phyloP scores from a whole-genome alignment of 1,284 basidiomycete species.

The Lentinula novae-zelandiae region DNA sequence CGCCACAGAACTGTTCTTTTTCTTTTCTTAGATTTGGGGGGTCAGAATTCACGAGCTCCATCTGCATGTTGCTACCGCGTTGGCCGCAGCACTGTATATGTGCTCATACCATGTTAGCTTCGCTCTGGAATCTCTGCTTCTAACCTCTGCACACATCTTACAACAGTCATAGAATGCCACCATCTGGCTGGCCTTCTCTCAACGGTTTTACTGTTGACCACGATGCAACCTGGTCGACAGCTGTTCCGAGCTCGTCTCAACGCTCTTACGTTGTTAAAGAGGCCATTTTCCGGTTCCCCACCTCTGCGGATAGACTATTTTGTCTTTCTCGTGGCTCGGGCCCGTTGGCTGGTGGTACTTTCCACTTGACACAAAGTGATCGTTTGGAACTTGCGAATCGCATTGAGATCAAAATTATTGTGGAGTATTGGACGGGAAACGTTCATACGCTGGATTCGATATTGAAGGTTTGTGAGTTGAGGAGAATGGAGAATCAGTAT shows the following conservation, averaged over 20 bases:
- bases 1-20: too few species aligned
- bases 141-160: neutral
- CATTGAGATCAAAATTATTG: neutral
- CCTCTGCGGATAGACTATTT: constrained; percentile 4
- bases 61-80: too few species aligned
- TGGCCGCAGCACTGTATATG: too few species aligned
- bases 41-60: too few species aligned
- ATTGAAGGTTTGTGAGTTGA: neutral
- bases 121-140: neutral
- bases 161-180: neutral
- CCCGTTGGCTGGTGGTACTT: neutral
- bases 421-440: neutral
- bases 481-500: neutral
- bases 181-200: neutral
- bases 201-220: neutral
- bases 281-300: neutral
- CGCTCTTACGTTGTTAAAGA: neutral
- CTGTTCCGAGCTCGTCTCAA: neutral
- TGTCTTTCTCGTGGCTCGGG: constrained; percentile 1
- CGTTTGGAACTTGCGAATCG: neutral
- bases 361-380: neutral
- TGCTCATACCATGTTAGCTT: too few species aligned
- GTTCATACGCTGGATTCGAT: neutral
- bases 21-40: too few species aligned
- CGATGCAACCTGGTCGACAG: neutral